Percentiles rank a stretch among this genome's conserved stretches.
These are phyloP conservation scores for Globisporangium splendens DNA, from an alignment of 352 stramenopile species.

Conservation along the genomic window DNA sequence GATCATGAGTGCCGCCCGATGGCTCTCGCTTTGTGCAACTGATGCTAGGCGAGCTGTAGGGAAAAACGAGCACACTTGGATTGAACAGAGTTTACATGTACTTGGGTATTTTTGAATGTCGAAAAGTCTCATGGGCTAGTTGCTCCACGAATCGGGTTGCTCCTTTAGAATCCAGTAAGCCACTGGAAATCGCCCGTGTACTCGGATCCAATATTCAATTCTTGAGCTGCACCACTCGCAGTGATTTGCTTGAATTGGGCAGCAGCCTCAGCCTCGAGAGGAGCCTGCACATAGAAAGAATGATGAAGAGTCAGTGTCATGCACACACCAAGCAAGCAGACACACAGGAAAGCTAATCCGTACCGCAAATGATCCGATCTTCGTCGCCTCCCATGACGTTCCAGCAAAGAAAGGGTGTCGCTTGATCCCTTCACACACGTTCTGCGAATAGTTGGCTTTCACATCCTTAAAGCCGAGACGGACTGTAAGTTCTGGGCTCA, in stretches of 20 bases:
- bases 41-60: too few relatives aligned
- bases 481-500: constrained; percentile 48
- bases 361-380: constrained; percentile 78
- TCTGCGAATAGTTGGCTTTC: constrained; percentile 33
- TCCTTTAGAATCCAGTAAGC: constrained; percentile 65
- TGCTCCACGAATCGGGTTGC: constrained; percentile 6
- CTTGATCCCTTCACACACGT: constrained; percentile 70
- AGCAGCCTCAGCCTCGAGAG: constrained; percentile 63
- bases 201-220: constrained; percentile 67
- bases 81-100: constrained; percentile 1
- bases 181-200: constrained; percentile 75
- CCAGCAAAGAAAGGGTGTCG: constrained; percentile 82
- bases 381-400: constrained; percentile 79
- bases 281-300: constrained; percentile 39
- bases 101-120: background rate
- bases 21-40: too few relatives aligned
- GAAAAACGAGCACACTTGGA: background rate
- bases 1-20: too few relatives aligned
- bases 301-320: background rate
- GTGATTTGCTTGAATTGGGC: constrained; percentile 75
- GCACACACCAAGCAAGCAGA: background rate
- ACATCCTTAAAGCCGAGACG: constrained; percentile 59
- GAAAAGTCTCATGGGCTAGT: background rate
- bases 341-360: constrained; percentile 8
- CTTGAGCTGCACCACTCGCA: constrained; percentile 34